These are phyloP conservation scores for Cinnamomum chago DNA, from an alignment of 164 flowering plant species.

Conservation along the genomic window DNA sequence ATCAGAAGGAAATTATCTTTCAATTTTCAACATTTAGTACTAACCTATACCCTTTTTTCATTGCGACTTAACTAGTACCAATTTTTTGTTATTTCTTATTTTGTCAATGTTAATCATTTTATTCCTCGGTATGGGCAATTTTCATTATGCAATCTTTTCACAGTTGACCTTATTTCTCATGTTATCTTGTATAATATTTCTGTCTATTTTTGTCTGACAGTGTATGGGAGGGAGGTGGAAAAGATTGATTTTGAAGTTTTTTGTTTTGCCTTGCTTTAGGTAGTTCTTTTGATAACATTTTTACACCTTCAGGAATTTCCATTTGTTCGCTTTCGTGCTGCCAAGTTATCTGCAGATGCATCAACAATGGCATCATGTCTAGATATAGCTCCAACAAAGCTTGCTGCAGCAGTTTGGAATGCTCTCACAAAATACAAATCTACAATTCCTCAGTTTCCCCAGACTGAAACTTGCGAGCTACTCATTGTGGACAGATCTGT, in stretches of 20 bases:
- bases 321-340: constrained; percentile 79
- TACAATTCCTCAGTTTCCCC: constrained; percentile 69
- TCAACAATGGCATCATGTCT: constrained; percentile 66
- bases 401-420: constrained; percentile 92
- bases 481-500: constrained; percentile 91
- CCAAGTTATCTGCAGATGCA: constrained; percentile 61
- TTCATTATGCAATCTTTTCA: too few relatives aligned
- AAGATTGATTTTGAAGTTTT: not conserved
- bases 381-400: constrained; percentile 82
- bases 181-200: too few relatives aligned
- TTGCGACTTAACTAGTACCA: too few relatives aligned
- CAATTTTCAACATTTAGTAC: too few relatives aligned
- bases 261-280: not conserved
- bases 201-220: not conserved
- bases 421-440: constrained; percentile 61
- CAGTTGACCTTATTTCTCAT: too few relatives aligned
- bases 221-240: not conserved
- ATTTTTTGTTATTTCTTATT: too few relatives aligned
- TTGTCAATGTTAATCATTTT: too few relatives aligned
- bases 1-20: too few relatives aligned
- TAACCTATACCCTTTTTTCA: too few relatives aligned
- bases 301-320: constrained; percentile 72
- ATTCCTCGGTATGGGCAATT: too few relatives aligned
- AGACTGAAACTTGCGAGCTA: constrained; percentile 90
- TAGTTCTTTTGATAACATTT: not conserved